phyloP scores from a whole-genome alignment of 164 flowering plant species.

The Stephania yunnanensis region DNA sequence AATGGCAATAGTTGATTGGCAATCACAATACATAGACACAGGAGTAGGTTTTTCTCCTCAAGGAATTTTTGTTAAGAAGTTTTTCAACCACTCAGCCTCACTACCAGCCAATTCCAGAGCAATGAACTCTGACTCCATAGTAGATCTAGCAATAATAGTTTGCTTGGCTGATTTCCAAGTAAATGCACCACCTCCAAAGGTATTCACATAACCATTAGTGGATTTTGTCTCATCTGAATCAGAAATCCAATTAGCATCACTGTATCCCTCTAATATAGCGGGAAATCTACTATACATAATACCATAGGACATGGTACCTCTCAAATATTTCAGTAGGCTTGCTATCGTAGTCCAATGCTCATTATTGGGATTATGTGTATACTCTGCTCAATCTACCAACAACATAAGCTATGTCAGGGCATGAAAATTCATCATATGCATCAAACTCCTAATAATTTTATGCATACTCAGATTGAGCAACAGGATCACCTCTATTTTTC shows the following conservation, averaged over 20 bases:
- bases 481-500: no score
- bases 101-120: no score
- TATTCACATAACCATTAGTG: background rate
- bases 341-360: background rate
- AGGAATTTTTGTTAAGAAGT: background rate
- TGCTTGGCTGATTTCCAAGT: constrained; percentile 1
- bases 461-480: no score
- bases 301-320: background rate
- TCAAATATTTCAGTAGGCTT: no score
- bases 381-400: background rate
- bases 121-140: no score
- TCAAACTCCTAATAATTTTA: background rate
- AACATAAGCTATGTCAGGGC: background rate
- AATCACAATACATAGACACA: background rate
- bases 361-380: background rate
- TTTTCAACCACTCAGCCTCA: no score
- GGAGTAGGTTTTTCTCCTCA: background rate
- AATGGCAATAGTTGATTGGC: background rate
- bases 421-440: background rate
- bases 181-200: background rate
- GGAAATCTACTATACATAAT: background rate
- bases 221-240: background rate
- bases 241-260: constrained; percentile 4
- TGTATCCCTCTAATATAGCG: background rate
- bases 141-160: background rate